Conservation (phyloP, 2,329 filamentous ascomycete species). For the Xylaria sp. region DNA sequence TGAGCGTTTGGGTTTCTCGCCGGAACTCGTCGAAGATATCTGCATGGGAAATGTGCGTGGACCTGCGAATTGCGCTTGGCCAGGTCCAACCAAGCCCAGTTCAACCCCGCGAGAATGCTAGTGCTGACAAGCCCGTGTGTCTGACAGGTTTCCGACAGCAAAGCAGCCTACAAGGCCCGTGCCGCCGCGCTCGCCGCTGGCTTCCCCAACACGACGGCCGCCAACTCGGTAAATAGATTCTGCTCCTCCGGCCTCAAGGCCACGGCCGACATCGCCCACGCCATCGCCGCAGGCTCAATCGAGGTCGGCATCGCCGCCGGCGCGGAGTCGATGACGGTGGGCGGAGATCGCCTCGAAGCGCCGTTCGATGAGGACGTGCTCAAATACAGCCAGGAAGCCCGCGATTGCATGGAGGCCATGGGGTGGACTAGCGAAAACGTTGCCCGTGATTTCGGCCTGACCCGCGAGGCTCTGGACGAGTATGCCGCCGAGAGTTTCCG, state of each 20-base stretch:
- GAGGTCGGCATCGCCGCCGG: constrained; percentile 88
- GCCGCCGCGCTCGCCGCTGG: constrained; percentile 90
- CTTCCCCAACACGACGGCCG: constrained; percentile 88
- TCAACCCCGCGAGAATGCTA: background rate
- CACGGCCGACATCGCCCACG: constrained; percentile 91
- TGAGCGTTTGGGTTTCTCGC: constrained; percentile 79
- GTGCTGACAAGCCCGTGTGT: constrained; percentile 16
- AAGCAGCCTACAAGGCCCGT: constrained; percentile 90
- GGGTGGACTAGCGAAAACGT: constrained; percentile 98
- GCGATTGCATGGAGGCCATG: constrained; percentile 94
- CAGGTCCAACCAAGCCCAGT: too few species aligned
- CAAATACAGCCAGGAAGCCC: constrained; percentile 75
- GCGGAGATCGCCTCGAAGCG: constrained; percentile 74
- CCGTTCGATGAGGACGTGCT: constrained; percentile 83
- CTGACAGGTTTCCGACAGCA: constrained; percentile 77
- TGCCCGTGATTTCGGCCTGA: constrained; percentile 86
- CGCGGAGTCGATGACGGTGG: constrained; percentile 85
- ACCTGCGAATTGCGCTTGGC: background rate
- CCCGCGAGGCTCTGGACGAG: constrained; percentile 81
- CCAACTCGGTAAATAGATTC: constrained; percentile 90
- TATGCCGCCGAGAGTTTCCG: constrained; percentile 90
- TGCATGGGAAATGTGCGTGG: constrained; percentile 84
- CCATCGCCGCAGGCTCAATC: constrained; percentile 83
- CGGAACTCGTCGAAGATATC: constrained; percentile 86
- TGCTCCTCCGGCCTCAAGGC: constrained; percentile 97